Base-by-base conservation (phyloP, 1,139 yeast species). In the Zygosaccharomyces pseudobailii region DNA sequence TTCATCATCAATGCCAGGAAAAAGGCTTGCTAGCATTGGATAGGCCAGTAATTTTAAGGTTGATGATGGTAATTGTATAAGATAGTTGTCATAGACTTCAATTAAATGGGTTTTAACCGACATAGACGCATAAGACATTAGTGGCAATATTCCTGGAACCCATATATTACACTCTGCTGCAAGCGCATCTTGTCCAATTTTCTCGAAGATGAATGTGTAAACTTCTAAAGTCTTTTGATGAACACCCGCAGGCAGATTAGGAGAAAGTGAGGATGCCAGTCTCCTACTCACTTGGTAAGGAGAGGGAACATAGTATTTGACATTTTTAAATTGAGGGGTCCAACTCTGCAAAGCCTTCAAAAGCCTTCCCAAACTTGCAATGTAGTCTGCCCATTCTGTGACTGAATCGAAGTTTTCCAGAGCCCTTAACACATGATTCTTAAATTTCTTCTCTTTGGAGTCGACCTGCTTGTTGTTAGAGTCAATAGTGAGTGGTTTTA, bases 321-420 rank as follows among this genome's bases (percentile, higher is more conserved):
- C 32, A 79, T 76, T 49, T 70, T 75, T 37, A 56, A 76, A 66
- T 73, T 68, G 76, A 3, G 89, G 88, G 3, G 84, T 70, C 73
- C 79, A 76, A 53, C 69, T 67, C 48, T 74, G 77, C 32, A 89
- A 68, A 0, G 92, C 82, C 63, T 88, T 87, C 53, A 82, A 81
- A 9, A 92, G 74, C 55, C 86, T 79, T 1, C 92, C 82, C 40
- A 94, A 71, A 63, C 88, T 89, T 20, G 97, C 84, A 49, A 92
- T 92, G 66, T 90, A 89, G 63, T 92, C 98, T n/a, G 98, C 97
- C 98, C 98, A 92, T 71, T 90, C 97, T 36, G 82, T 85, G 2
- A 89, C 83, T n/a, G 82, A 67, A 47, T 87, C 96, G 70, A 92
- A 92, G n/a, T 82, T 72, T 6, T 78, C 73, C 24, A 92, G 70